Conservation (phyloP, 768 basidiomycete genomes). For the Hydnomerulius pinastri region DNA sequence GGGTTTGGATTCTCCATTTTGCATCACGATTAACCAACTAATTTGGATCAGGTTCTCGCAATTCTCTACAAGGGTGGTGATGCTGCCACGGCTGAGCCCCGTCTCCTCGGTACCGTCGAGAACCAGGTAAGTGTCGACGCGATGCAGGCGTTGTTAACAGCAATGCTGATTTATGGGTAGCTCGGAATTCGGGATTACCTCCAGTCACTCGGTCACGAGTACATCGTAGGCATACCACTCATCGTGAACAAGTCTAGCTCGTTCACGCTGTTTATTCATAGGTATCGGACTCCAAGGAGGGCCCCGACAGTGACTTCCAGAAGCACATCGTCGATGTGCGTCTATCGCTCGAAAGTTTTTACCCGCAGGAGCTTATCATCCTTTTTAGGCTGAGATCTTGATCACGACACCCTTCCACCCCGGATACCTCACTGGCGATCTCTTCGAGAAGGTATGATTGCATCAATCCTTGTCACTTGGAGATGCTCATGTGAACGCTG, state of each 20-base stretch:
- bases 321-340: constrained; percentile 79
- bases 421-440: constrained; percentile 75
- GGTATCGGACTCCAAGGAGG: constrained; percentile 85
- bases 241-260: neutral
- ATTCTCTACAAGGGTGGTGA: constrained; percentile 71
- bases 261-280: constrained; percentile 27
- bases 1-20: neutral
- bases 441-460: constrained; percentile 60
- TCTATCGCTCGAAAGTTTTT: constrained; percentile 7
- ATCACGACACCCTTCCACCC: constrained; percentile 90
- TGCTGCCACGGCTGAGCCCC: constrained; percentile 67
- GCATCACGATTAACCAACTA: neutral
- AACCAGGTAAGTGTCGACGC: constrained; percentile 54
- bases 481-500: constrained; percentile 1
- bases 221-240: constrained; percentile 48
- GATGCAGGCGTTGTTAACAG: neutral
- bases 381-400: constrained; percentile 66
- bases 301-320: constrained; percentile 77
- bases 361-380: constrained; percentile 13
- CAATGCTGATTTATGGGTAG: constrained; percentile 34
- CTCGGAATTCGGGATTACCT: constrained; percentile 76
- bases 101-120: constrained; percentile 78
- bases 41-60: constrained; percentile 57
- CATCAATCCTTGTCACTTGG: constrained; percentile 2
- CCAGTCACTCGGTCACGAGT: constrained; percentile 71